phyloP scores from a whole-genome alignment of 2,329 filamentous ascomycete species.

The Nannizziopsis arthrosporioides region DNA sequence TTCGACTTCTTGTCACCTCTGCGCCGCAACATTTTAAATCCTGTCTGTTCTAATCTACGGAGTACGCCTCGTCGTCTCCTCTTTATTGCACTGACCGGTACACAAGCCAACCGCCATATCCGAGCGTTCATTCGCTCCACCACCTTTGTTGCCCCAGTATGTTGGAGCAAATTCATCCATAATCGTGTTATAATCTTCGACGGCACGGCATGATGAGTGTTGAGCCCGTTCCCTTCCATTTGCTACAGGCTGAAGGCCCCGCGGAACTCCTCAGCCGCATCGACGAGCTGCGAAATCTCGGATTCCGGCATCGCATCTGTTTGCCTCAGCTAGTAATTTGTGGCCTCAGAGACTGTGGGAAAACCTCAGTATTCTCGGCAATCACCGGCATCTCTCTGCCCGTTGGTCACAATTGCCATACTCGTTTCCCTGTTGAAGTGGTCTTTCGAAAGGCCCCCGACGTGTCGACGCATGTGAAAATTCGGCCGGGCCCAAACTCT shows the following conservation, averaged over 20 bases:
- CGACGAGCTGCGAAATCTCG: slow-evolving; percentile 16
- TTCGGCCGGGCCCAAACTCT: slow-evolving; percentile 18
- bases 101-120: too few species aligned
- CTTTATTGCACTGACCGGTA: too few species aligned
- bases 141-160: neutral
- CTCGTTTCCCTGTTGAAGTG: slow-evolving; percentile 49
- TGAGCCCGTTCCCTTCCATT: slow-evolving; percentile 1
- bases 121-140: too few species aligned
- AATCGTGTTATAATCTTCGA: neutral
- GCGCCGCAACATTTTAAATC: too few species aligned
- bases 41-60: too few species aligned
- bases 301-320: slow-evolving; percentile 14
- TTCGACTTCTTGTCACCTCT: too few species aligned
- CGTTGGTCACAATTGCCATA: slow-evolving; percentile 42
- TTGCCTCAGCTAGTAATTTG: slow-evolving; percentile 16
- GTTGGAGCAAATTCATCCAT: neutral
- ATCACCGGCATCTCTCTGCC: slow-evolving; percentile 15
- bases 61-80: too few species aligned
- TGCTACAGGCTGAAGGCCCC: slow-evolving; percentile 15
- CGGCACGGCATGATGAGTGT: neutral
- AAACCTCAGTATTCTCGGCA: slow-evolving; percentile 16
- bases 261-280: slow-evolving; percentile 14
- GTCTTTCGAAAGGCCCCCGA: slow-evolving; percentile 33
- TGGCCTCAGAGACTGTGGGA: slow-evolving; percentile 15
- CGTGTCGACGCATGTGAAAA: slow-evolving; percentile 18